Conservation (phyloP, 2,329 filamentous ascomycete genomes). For the Metarhizium guizhouense region DNA sequence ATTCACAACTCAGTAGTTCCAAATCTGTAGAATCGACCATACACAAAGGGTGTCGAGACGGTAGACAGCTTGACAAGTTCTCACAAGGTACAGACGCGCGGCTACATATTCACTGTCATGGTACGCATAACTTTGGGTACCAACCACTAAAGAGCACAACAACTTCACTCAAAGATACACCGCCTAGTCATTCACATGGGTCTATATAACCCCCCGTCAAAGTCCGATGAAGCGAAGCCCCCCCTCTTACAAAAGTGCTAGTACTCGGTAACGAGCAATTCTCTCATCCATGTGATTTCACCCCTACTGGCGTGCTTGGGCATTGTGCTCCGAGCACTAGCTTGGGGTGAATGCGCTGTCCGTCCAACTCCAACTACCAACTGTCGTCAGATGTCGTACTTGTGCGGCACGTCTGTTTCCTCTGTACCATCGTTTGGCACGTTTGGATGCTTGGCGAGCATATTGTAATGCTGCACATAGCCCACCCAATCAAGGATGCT, state of each 20-base stretch:
- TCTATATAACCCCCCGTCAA: not conserved
- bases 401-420: not conserved
- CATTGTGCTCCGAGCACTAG: not conserved
- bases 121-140: no score
- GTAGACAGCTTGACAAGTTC: no score
- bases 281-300: not conserved
- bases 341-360: not conserved
- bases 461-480: conserved; percentile 4
- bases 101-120: no score
- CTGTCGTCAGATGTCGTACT: not conserved
- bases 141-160: not conserved
- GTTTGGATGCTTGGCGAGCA: conserved; percentile 9
- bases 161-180: not conserved
- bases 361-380: not conserved
- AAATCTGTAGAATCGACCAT: no score
- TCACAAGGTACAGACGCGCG: no score
- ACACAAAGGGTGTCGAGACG: no score
- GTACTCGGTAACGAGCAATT: not conserved
- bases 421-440: not conserved
- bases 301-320: not conserved
- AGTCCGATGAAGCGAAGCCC: not conserved
- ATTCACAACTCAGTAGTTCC: no score
- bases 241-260: not conserved
- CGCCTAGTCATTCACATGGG: not conserved
- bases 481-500: not conserved